Evolutionary conservation across 2,329 filamentous ascomycete species (phyloP), one percentile per base, ranked within the genome.

Genomic region (Exophiala calicioides): DNA sequence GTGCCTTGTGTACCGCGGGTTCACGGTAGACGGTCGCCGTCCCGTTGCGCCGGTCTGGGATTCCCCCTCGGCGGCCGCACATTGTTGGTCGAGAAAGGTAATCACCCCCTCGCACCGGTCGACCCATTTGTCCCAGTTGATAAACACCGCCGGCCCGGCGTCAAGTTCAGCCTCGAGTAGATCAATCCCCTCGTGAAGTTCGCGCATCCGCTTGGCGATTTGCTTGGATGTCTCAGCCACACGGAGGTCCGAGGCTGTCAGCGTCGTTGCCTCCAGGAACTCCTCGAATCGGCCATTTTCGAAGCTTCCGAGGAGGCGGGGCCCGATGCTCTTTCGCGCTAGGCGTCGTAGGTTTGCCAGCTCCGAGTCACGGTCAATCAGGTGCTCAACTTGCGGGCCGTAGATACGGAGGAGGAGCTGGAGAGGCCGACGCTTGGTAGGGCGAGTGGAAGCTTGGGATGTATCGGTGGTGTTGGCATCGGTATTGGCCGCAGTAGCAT

Each of bases 151-250:
- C 0, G 93, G 86, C 0, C 93, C 93, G 15, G 78, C 82, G 26
- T 86, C 79, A 39, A 83, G 79, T 68, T 98, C 93, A 26, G 83
- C 76, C 1, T 85, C 79, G 0, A 95, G 77, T 15, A 98, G 74
- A 20, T 96, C 90, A 52, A 98, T 85, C 0, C 93, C 93, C 41
- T 95, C 88, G 61, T 98, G 93, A 26, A 98, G 77, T 67, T 98
- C 93, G 53, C 90, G 80, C 89, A 98, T 95, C 39, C 93, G 87
- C 74, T 97, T 97, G 9, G 93, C 91, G 62, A 98, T 98, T 63
- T 95, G 88, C 61, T 81, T 86, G 24, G 87, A 94, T 0, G 88
- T 96, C 38, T 89, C 87, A 0, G 88, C 80, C 23, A 88, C 81
- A 27, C 88, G 84, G 34, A 98, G 70, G 56, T 95, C 87, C 19